Evolutionary conservation across 441 rosid genomes (phyloP).

Genomic region (Bruguiera hainesii): DNA sequence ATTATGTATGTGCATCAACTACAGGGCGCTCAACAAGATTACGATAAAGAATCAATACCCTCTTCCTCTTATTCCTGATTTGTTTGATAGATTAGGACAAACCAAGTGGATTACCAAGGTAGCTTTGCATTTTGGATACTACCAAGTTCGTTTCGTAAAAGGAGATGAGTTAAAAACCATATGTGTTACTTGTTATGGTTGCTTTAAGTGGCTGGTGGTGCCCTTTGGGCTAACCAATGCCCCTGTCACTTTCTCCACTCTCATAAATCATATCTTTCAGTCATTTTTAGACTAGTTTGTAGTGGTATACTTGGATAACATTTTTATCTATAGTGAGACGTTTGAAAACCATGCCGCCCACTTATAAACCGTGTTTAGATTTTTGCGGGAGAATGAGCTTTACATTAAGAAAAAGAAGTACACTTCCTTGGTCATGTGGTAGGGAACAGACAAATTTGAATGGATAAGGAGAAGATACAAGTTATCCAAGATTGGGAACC

Average conservation of each 20-base stretch:
- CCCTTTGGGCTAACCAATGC: background rate
- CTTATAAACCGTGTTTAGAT: background rate
- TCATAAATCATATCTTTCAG: background rate
- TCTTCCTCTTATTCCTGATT: background rate
- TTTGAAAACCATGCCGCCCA: background rate
- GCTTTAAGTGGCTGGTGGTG: background rate
- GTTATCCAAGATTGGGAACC: background rate
- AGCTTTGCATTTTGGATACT: background rate
- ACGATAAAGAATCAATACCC: background rate
- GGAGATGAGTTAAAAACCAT: background rate
- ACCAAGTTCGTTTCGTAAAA: background rate
- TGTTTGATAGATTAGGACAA: background rate
- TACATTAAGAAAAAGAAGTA: background rate
- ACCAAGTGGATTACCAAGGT: background rate
- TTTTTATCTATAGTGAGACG: background rate
- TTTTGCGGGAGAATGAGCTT: background rate
- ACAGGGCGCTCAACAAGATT: background rate
- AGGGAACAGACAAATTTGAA: fast-evolving
- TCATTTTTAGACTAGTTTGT: background rate
- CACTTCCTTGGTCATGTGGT: background rate
- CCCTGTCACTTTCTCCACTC: background rate
- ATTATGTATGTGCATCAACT: background rate
- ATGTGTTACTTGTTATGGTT: background rate
- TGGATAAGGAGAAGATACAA: background rate
- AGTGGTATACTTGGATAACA: background rate